phyloP scores from a whole-genome alignment of 2,329 filamentous ascomycete genomes.

The Diaporthe destruens region DNA sequence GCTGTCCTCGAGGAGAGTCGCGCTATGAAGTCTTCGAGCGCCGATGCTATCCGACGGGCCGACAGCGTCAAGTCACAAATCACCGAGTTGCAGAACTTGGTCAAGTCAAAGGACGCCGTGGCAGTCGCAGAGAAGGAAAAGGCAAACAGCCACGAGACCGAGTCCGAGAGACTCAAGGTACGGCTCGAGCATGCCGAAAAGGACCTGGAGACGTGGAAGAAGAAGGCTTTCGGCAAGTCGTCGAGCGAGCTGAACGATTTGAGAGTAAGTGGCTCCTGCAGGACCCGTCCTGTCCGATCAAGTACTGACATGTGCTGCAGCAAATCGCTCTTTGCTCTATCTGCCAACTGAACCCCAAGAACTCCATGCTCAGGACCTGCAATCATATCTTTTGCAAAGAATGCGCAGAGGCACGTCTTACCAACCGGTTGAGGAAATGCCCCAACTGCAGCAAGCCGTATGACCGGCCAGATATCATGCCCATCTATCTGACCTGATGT shows the following conservation, averaged over 20 bases:
- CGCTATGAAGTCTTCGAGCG: constrained; percentile 77
- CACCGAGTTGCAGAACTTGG: constrained; percentile 77
- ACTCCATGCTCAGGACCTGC: constrained; percentile 92
- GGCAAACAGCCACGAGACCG: constrained; percentile 74
- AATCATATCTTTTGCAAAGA: constrained; percentile 94
- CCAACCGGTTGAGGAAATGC: constrained; percentile 93
- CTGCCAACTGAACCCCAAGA: constrained; percentile 93
- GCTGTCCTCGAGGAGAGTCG: constrained; percentile 79
- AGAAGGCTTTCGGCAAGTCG: constrained; percentile 83
- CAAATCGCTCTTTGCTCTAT: constrained; percentile 88
- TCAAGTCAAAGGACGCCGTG: constrained; percentile 80
- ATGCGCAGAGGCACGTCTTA: constrained; percentile 90
- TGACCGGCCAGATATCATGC: constrained; percentile 90
- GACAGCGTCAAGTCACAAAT: constrained; percentile 84
- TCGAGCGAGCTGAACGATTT: constrained; percentile 88
- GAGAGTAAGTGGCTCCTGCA: constrained; percentile 70
- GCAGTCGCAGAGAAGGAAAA: constrained; percentile 65
- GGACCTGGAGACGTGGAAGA: constrained; percentile 87
- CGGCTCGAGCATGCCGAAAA: constrained; percentile 84
- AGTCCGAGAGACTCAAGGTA: constrained; percentile 83
- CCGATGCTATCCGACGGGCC: constrained; percentile 76
- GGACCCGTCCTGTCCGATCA: not conserved
- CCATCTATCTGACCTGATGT: constrained; percentile 61
- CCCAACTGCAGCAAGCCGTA: constrained; percentile 94
- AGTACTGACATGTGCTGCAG: constrained; percentile 60